Percentiles rank a stretch among this genome's conserved stretches.
phyloP scores from a whole-genome alignment of 2,329 filamentous ascomycete species.

The Xylaria arbuscula region DNA sequence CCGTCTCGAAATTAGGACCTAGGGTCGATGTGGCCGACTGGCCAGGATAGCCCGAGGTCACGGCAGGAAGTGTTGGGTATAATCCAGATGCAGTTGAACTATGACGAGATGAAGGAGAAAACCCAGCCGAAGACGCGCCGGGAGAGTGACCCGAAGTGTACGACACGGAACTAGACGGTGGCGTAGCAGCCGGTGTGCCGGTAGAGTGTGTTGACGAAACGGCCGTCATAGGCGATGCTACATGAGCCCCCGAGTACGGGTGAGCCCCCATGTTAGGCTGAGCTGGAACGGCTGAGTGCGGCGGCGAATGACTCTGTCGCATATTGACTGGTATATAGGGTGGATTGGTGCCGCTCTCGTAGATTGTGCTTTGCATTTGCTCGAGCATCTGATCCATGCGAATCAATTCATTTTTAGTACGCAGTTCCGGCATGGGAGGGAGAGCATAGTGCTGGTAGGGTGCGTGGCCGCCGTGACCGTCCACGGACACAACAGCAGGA shows the following conservation, averaged over 20 bases:
- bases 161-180: constrained; percentile 78
- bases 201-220: constrained; percentile 65
- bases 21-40: constrained; percentile 77
- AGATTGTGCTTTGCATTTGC: constrained; percentile 95
- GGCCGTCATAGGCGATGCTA: constrained; percentile 70
- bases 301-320: constrained; percentile 66
- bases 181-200: constrained; percentile 81
- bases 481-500: constrained; percentile 64
- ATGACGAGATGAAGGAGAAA: constrained; percentile 74
- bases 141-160: constrained; percentile 84
- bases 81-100: constrained; percentile 70
- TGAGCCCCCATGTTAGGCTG: constrained; percentile 51
- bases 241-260: constrained; percentile 63
- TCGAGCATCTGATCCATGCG: constrained; percentile 96
- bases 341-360: constrained; percentile 87
- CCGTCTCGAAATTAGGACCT: constrained; percentile 72
- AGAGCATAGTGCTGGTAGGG: constrained; percentile 84
- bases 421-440: constrained; percentile 85
- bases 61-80: constrained; percentile 80
- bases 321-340: constrained; percentile 70
- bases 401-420: constrained; percentile 92
- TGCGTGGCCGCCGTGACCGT: constrained; percentile 63
- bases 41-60: constrained; percentile 74
- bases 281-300: constrained; percentile 50
- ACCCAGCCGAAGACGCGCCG: constrained; percentile 74